These are phyloP conservation scores for Rhododendron williamsianum DNA, from an alignment of 148 eudicot genomes.

Conservation along the genomic window DNA sequence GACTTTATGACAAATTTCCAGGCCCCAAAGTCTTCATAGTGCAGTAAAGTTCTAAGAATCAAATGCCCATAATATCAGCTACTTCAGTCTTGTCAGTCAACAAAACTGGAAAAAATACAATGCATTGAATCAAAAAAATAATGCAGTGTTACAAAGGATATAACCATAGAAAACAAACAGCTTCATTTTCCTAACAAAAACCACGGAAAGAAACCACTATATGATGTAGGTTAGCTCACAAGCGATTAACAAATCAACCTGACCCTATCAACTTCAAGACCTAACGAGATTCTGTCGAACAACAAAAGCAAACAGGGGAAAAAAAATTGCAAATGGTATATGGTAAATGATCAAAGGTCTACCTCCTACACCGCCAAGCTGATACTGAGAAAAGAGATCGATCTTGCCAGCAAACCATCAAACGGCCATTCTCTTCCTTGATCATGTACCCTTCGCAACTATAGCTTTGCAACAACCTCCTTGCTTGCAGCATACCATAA, in stretches of 20 bases:
- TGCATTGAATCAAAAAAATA: not conserved
- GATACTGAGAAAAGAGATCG: constrained; percentile 76
- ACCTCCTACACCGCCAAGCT: constrained; percentile 77
- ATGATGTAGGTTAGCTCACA: constrained; percentile 4
- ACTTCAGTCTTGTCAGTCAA: not conserved
- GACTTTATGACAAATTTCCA: not conserved
- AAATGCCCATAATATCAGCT: not conserved
- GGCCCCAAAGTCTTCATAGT: not conserved
- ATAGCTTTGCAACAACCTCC: constrained; percentile 56
- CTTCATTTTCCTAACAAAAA: not conserved
- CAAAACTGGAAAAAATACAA: not conserved
- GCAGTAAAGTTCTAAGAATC: not conserved
- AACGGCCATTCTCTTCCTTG: constrained; percentile 75
- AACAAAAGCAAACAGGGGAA: not conserved
- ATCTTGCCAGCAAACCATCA: constrained; percentile 93
- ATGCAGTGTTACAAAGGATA: not conserved
- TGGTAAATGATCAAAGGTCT: constrained; percentile 16
- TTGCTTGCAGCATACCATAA: constrained; percentile 67
- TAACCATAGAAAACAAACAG: not conserved
- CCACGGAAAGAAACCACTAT: not conserved
- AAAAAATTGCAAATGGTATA: not conserved
- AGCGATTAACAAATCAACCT: constrained; percentile 5
- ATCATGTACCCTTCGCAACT: constrained; percentile 73
- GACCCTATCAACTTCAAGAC: constrained; percentile 25
- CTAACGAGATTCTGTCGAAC: constrained; percentile 18